phyloP scores from a whole-genome alignment of 768 basidiomycete species.

The Lentinula aciculospora region DNA sequence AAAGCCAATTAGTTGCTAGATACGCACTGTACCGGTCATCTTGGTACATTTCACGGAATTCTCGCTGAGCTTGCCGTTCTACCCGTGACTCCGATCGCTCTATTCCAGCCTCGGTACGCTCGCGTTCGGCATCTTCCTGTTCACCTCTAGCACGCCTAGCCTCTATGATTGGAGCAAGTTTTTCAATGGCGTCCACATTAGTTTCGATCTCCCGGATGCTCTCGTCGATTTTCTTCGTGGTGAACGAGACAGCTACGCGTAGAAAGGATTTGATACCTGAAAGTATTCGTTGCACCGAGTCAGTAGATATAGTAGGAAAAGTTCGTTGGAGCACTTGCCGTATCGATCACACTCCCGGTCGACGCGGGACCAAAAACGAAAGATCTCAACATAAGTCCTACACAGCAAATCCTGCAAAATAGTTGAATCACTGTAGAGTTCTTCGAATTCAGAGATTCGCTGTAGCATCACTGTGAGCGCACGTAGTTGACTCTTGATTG shows the following conservation, averaged over 20 bases:
- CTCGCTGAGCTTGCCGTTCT: constrained; percentile 5
- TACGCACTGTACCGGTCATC: constrained; percentile 8
- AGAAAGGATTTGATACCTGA: constrained; percentile 2
- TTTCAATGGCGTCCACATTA: constrained; percentile 7
- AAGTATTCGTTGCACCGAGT: not conserved
- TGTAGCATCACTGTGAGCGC: constrained; percentile 11
- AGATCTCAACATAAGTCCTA: constrained; percentile 14
- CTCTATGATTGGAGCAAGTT: constrained; percentile 10
- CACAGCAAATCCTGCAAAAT: constrained; percentile 11
- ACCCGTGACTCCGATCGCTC: constrained; percentile 9
- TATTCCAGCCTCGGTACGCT: constrained; percentile 5
- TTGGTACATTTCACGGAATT: constrained; percentile 4
- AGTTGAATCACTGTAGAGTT: constrained; percentile 14
- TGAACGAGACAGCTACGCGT: constrained; percentile 3
- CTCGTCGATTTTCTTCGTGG: constrained; percentile 10
- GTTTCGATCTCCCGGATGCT: constrained; percentile 11
- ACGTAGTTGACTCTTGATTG: constrained; percentile 13
- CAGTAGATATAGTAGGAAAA: not conserved
- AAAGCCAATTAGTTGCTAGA: no score
- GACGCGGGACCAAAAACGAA: constrained; percentile 19
- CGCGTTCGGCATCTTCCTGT: constrained; percentile 10
- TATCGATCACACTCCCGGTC: constrained; percentile 16
- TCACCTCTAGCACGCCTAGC: constrained; percentile 8
- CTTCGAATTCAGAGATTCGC: constrained; percentile 11
- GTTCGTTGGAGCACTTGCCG: not conserved